Percentiles rank a stretch among this genome's conserved stretches.
phyloP scores from a whole-genome alignment of 805 yeast species.

The Candida broadrunensis region DNA sequence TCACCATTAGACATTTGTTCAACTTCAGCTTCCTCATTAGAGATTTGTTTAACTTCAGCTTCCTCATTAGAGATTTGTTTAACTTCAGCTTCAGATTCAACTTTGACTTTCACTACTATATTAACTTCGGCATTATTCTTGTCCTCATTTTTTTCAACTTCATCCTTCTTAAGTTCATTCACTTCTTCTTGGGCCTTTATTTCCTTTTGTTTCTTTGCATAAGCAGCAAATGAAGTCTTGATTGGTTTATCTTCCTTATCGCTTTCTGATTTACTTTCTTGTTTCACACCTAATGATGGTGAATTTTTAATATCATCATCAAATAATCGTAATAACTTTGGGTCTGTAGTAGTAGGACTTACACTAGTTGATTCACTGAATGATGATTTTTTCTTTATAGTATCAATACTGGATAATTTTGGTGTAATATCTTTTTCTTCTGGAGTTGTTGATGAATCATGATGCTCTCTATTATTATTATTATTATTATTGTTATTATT shows the following conservation, averaged over 20 bases:
- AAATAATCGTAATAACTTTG: too few relatives aligned
- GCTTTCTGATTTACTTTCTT: not conserved
- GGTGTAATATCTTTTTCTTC: not conserved
- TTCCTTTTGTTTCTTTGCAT: conserved; percentile 5
- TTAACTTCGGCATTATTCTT: conserved; percentile 1
- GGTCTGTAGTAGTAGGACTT: too few relatives aligned
- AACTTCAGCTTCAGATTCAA: not conserved
- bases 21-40: not conserved
- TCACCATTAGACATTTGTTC: not conserved
- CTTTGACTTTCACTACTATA: not conserved
- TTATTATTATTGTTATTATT: not conserved
- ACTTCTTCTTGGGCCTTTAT: too few relatives aligned
- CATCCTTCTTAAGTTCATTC: conserved; percentile 5
- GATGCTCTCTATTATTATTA: not conserved
- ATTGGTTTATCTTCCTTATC: too few relatives aligned
- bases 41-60: not conserved
- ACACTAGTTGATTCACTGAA: too few relatives aligned
- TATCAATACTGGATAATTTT: not conserved
- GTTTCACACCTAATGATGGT: not conserved
- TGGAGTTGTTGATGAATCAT: not conserved
- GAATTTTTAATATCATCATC: too few relatives aligned
- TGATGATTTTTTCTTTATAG: not conserved
- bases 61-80: not conserved
- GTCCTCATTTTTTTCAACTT: not conserved
- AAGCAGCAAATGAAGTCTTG: conserved; percentile 9